These are phyloP conservation scores for Apiospora sp. DNA, from an alignment of 2,329 filamentous ascomycete genomes.

Conservation along the genomic window DNA sequence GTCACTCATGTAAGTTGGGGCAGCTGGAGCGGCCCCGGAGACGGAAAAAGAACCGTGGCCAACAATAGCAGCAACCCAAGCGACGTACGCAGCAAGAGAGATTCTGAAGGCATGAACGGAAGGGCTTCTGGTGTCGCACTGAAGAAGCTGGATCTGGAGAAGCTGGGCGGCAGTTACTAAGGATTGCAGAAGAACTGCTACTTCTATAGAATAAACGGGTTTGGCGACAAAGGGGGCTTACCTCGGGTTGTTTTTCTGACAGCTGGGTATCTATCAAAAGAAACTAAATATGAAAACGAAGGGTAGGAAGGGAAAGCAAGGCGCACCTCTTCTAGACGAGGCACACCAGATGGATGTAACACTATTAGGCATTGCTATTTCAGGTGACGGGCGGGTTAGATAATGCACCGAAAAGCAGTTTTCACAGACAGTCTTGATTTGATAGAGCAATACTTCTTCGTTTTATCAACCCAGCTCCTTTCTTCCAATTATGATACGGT, in stretches of 20 bases:
- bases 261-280: constrained; percentile 21
- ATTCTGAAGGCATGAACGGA: background rate
- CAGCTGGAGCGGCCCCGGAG: constrained; percentile 41
- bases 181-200: background rate
- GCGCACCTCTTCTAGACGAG: background rate
- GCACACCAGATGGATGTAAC: constrained; percentile 18
- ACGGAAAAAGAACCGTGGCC: constrained; percentile 6
- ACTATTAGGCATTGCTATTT: background rate
- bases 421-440: background rate
- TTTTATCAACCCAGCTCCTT: background rate
- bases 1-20: constrained; percentile 46
- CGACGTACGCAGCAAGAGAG: constrained; percentile 27
- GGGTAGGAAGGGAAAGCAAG: background rate
- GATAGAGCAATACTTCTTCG: background rate
- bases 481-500: background rate
- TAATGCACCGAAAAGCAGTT: background rate
- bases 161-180: constrained; percentile 37
- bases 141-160: constrained; percentile 38
- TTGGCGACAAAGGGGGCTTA: background rate
- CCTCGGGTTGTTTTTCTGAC: background rate
- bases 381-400: background rate
- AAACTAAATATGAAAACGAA: too few species aligned
- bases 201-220: background rate
- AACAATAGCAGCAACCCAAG: background rate
- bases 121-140: constrained; percentile 27